Base-by-base conservation (phyloP, 768 basidiomycete species). In the Pisolithus tinctorius region DNA sequence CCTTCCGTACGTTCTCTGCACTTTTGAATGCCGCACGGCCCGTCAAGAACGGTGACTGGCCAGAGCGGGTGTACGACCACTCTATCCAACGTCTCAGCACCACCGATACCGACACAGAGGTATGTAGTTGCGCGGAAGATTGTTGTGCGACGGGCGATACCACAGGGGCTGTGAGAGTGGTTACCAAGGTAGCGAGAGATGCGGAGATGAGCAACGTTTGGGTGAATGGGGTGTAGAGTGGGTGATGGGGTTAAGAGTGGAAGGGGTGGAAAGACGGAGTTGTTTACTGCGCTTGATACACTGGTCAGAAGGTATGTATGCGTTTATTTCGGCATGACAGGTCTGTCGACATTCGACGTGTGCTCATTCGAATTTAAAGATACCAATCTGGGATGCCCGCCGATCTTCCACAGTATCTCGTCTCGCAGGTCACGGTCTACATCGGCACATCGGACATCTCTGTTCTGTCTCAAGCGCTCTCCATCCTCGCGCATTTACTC, bases 31-130 rank as follows among this genome's bases (percentile, higher is more conserved):
- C 88, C 2, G 69, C 87, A 38, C 83, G 86, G 45, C 91, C 91
- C 1, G 66, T 87, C 43, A 81, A 81, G 56, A 63, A 73, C 49
- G 70, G 67, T 6, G 80, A 82, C 16, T 92, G 89, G 89, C 67
- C 81, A 5, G 80, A 88, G 49, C 61, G 71, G 9, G 74, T 96
- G 3, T 96, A 94, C 65, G 71, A 79, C 7, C 84, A 91, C 55
- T 84, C 90, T 8, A 71, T 88, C 4, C 64, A 71, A 20, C 77
- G 90, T 48, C 69, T 99, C 37, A 78, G 73, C 46, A 85, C 79
- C 44, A 82, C 87, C 54, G 88, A 94, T 57, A 94, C 94, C 1
- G 95, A 98, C 64, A 83, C 88, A 4, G 94, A 96, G 56, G 91
- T 98, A 20, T 81, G 93, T 36, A 76, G 78, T 25, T 82, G 79